Evolutionary conservation across 495 filamentous ascomycete genomes (phyloP).

Genomic region (Penicillium antarcticum): DNA sequence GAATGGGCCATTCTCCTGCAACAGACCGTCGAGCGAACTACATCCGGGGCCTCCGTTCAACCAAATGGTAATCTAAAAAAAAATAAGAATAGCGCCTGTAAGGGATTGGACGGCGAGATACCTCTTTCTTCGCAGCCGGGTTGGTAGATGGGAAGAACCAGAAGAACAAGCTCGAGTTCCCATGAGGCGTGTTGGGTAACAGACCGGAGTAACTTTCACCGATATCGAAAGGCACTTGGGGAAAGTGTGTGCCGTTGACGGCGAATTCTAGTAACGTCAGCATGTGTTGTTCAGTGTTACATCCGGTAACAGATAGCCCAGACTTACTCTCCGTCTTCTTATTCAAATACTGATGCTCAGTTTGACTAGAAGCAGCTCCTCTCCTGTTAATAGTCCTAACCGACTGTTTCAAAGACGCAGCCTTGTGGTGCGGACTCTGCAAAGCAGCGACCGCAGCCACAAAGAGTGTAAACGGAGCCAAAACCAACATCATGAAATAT

Average conservation of each 20-base stretch:
- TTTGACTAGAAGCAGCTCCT: background rate
- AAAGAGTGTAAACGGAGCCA: background rate
- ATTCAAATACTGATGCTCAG: slow-evolving; percentile 13
- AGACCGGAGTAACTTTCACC: slow-evolving; percentile 75
- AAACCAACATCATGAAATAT: slow-evolving; percentile 8
- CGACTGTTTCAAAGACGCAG: background rate
- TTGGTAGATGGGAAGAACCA: slow-evolving; percentile 73
- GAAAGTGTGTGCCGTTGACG: slow-evolving; percentile 65
- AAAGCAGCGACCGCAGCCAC: slow-evolving; percentile 10
- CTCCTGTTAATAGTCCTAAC: background rate
- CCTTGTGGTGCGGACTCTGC: slow-evolving; percentile 18
- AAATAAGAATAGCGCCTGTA: background rate
- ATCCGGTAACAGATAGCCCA: background rate
- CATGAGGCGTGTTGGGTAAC: slow-evolving; percentile 60
- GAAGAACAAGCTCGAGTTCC: slow-evolving; percentile 61
- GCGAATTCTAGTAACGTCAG: slow-evolving; percentile 44
- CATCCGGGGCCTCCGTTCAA: slow-evolving; percentile 71
- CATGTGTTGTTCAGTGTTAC: background rate
- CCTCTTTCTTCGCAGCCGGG: slow-evolving; percentile 54
- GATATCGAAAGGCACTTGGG: slow-evolving; percentile 71
- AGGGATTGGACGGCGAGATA: slow-evolving; percentile 42
- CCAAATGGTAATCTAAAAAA: slow-evolving; percentile 61
- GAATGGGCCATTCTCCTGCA: slow-evolving; percentile 78
- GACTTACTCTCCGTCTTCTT: slow-evolving; percentile 15
- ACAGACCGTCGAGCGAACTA: slow-evolving; percentile 63